Evolutionary conservation across 129 eudicot genomes (phyloP), one percentile per base, ranked within the genome.

Genomic region (Deinandra increscens): DNA sequence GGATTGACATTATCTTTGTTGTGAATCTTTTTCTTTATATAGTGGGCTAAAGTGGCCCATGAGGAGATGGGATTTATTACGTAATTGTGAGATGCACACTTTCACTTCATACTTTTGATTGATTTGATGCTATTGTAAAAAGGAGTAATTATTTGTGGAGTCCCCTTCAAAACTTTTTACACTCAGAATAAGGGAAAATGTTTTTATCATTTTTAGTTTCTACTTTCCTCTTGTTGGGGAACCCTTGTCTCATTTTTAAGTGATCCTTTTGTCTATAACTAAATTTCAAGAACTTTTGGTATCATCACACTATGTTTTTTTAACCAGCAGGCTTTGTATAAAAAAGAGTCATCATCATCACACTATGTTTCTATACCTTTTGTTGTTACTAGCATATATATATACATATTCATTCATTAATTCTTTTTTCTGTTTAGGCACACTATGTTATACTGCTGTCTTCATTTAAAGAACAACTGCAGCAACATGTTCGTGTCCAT

Each of bases 401-500:
- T 18, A 36, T 20, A 9, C 12, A 43, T 59, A 58, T 18, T 26
- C 39, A 36, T 76, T 36, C 20, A 12, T 5, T 26, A 20, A 23
- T 62, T 41, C 42, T 44, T 34, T 67, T 76, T 71, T 20, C 78
- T 36, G 69, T 81, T 72, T 45, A 91, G 97, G 87, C 97, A 46
- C 88, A 91, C 72, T 91, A 88, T 75, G 90, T 91, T 73, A 82
- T 91, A 51, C 72, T 91, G 71, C 87, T 91, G 41, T 91, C 92
- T 55, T 85, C 97, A 45, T 91, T 91, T 53, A 91, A 88, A 84
- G 97, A 91, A 76, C 97, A 91, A 82, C 53, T 91, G 50, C 97
- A 91, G 53, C 97, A 91, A 80, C 97, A 91, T 76, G 97, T 91
- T 56, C 91, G 97, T 0, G 96, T 91, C 44, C 97, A 91, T 79